phyloP scores from a whole-genome alignment of 352 stramenopile species.

The Phytophthora sojae region DNA sequence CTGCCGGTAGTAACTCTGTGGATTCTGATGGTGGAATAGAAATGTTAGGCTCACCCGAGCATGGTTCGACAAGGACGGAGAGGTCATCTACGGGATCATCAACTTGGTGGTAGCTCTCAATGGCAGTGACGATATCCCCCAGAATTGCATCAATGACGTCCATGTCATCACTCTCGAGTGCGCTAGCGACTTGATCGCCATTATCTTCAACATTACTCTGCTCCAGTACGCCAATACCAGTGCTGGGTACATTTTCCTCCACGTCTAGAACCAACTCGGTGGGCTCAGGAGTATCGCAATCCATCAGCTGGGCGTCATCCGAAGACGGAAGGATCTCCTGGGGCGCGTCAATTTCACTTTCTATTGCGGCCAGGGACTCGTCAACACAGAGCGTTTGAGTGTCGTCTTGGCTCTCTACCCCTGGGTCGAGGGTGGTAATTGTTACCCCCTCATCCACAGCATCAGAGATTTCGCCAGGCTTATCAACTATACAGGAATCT shows the following conservation, averaged over 20 bases:
- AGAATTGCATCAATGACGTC: neutral
- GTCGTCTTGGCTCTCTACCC: neutral
- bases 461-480: neutral
- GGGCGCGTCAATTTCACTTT: neutral
- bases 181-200: neutral
- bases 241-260: neutral
- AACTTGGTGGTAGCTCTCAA: slow-evolving; percentile 13
- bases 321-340: neutral
- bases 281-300: neutral
- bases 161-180: neutral
- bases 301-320: neutral
- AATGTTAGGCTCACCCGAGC: neutral
- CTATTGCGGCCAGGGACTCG: neutral
- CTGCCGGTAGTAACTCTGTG: neutral
- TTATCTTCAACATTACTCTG: neutral
- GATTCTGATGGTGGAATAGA: neutral
- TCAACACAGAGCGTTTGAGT: neutral
- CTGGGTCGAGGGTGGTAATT: neutral
- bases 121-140: slow-evolving; percentile 7
- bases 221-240: neutral
- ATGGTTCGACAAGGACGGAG: neutral
- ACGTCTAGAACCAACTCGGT: neutral
- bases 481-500: neutral
- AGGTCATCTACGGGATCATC: neutral
- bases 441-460: neutral